Evolutionary conservation across 768 basidiomycete species (phyloP).

Genomic region (Suillus hirtellus): DNA sequence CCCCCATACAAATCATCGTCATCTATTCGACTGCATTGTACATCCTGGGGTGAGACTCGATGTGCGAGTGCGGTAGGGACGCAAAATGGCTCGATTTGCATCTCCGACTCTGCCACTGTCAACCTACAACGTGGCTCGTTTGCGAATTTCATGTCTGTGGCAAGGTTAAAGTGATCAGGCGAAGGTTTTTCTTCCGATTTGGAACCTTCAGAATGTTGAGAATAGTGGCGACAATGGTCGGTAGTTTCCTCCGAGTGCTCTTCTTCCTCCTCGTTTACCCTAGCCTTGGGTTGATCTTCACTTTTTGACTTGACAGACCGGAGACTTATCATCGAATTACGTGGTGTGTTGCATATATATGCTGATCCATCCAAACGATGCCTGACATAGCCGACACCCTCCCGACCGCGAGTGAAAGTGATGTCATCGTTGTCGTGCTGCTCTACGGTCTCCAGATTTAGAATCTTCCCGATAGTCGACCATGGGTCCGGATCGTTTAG

Average conservation of each 20-base stretch:
- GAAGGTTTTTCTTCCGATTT: background rate
- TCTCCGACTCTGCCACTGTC: background rate
- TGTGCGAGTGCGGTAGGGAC: background rate
- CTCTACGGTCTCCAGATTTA: conserved; percentile 16
- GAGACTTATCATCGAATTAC: too few species aligned
- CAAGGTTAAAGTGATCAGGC: background rate
- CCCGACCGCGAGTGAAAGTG: conserved; percentile 23
- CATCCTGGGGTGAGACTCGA: background rate
- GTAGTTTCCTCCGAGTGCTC: conserved; percentile 1
- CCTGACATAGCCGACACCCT: conserved; percentile 28
- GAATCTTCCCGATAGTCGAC: conserved; percentile 31
- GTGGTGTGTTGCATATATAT: background rate
- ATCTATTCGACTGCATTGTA: conserved; percentile 2
- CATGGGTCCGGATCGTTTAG: conserved; percentile 33
- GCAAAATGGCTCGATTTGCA: background rate
- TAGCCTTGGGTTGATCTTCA: background rate
- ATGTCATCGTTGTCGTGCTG: conserved; percentile 9
- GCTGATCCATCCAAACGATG: background rate
- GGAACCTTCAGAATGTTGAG: background rate
- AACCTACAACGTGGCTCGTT: background rate
- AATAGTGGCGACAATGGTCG: background rate
- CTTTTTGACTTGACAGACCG: background rate
- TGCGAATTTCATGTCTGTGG: background rate
- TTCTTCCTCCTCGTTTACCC: background rate
- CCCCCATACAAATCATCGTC: conserved; percentile 20